Percentiles rank a stretch among this genome's conserved stretches.
These are phyloP conservation scores for bread wheat (Triticum aestivum) DNA, from an alignment of 176 grass and related monocot genomes.

Conservation along the genomic window IWGSC_CS_RefSeq_v2.1 NC_057809.1:383514733-383515232, in stretches of 20 bases:
- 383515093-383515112: neutral
- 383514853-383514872: neutral
- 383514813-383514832: neutral
- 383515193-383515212: neutral
- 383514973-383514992: constrained; percentile 47
- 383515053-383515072: neutral
- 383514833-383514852: neutral
- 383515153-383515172: neutral
- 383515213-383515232: neutral
- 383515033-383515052: constrained; percentile 20
- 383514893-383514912: constrained; percentile 48
- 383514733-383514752: neutral
- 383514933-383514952: constrained; percentile 73
- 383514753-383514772: neutral
- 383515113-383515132: neutral
- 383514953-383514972: constrained; percentile 64
- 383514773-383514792: neutral
- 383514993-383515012: constrained; percentile 35
- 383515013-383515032: constrained; percentile 64
- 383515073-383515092: neutral
- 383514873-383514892: neutral
- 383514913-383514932: constrained; percentile 62
- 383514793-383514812: neutral
- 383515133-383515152: neutral
- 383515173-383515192: neutral